phyloP scores from a whole-genome alignment of 805 yeast species.

The Yarrowia sp. region DNA sequence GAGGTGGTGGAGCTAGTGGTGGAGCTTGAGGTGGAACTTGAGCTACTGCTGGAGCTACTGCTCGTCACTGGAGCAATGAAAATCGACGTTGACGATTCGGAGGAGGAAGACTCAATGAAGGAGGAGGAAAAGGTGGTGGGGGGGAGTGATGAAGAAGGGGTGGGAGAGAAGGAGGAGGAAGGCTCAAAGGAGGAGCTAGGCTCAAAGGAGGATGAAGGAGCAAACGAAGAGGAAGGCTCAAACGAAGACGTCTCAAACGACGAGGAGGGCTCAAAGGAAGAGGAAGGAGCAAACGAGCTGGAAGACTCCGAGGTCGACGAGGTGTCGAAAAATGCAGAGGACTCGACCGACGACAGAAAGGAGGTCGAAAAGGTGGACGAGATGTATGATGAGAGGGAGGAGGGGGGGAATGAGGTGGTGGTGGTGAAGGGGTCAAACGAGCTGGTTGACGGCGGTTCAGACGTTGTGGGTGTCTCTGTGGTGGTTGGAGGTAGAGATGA shows the following conservation, averaged over 20 bases:
- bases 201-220: not conserved
- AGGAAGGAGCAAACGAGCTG: not conserved
- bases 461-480: too few relatives aligned
- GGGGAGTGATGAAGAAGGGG: too few relatives aligned
- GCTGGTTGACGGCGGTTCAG: too few relatives aligned
- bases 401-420: not conserved
- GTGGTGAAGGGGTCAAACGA: too few relatives aligned
- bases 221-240: not conserved
- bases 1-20: not conserved
- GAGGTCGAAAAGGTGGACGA: constrained; percentile 19
- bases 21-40: not conserved
- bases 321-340: constrained; percentile 20
- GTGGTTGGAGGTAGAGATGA: not conserved
- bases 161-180: not conserved
- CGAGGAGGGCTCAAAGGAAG: not conserved
- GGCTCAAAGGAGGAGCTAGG: not conserved
- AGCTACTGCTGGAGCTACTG: not conserved
- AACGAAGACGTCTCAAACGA: not conserved
- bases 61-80: constrained; percentile 9
- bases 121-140: not conserved
- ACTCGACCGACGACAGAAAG: constrained; percentile 17
- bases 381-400: constrained; percentile 17
- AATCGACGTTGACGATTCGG: not conserved
- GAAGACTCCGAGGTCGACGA: not conserved
- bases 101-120: not conserved